A percentile compares a stretch with the other conserved stretches of the same genome.
These are phyloP conservation scores for Perilla frutescens DNA, from an alignment of 257 asterid genomes.

Conservation along the genomic window DNA sequence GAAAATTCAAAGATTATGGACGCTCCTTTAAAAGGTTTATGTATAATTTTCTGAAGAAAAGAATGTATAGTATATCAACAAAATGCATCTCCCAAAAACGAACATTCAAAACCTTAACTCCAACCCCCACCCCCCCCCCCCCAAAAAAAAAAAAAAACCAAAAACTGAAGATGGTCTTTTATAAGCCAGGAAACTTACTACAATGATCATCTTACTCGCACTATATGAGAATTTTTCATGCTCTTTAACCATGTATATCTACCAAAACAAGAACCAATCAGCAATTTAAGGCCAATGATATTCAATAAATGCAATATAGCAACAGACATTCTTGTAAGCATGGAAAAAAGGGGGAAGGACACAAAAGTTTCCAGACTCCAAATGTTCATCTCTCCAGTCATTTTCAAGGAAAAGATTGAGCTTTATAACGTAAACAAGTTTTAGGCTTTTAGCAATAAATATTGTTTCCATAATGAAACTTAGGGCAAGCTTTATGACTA, in stretches of 20 bases:
- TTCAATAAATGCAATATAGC: neutral
- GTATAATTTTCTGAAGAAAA: no score
- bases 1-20: neutral
- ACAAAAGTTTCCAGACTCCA: slow-evolving; percentile 6
- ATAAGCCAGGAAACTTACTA: neutral
- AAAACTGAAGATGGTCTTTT: neutral
- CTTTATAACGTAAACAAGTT: neutral
- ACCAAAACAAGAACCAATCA: neutral
- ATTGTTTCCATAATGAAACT: neutral
- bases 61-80: no score
- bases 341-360: neutral
- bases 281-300: no score
- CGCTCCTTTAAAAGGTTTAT: no score
- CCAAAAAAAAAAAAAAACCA: no score
- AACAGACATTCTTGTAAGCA: neutral
- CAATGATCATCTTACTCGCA: no score
- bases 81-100: no score
- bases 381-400: neutral
- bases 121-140: no score
- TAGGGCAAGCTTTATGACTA: neutral
- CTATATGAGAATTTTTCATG: neutral
- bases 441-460: slow-evolving; percentile 1
- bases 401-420: slow-evolving; percentile 18
- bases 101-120: no score
- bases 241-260: slow-evolving; percentile 1